These are phyloP conservation scores for Euclidium syriacum DNA, from an alignment of 345 rosid species.

Conservation along the genomic window DNA sequence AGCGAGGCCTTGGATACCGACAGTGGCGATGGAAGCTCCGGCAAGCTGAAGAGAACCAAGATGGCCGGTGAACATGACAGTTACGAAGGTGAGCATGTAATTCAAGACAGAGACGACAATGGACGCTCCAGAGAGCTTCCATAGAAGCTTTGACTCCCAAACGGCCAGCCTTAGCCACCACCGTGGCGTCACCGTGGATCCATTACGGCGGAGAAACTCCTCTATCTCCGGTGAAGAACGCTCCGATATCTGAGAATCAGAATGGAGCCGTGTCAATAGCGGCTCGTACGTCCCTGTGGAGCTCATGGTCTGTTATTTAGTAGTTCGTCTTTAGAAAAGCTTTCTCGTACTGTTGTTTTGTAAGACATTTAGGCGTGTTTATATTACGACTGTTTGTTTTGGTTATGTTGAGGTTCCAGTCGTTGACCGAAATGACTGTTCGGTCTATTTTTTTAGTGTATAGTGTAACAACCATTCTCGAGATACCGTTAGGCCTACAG, in stretches of 20 bases:
- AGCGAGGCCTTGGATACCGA: slow-evolving; percentile 92
- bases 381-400: slow-evolving; percentile 6
- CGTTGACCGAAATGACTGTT: slow-evolving; percentile 18
- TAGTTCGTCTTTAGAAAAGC: not conserved
- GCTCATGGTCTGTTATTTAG: slow-evolving; percentile 1
- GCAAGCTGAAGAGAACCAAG: slow-evolving; percentile 75
- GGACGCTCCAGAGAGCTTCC: slow-evolving; percentile 74
- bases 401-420: slow-evolving; percentile 10
- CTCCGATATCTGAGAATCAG: slow-evolving; percentile 46
- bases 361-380: not conserved
- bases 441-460: slow-evolving; percentile 9
- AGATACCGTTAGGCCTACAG: not conserved
- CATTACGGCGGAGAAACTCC: slow-evolving; percentile 46
- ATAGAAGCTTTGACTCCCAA: slow-evolving; percentile 82
- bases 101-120: slow-evolving; percentile 62
- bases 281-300: slow-evolving; percentile 38
- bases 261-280: slow-evolving; percentile 51
- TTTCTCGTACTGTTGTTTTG: not conserved
- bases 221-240: slow-evolving; percentile 56
- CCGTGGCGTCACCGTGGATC: slow-evolving; percentile 31
- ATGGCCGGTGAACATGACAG: slow-evolving; percentile 73
- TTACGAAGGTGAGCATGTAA: slow-evolving; percentile 82
- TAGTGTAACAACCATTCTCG: slow-evolving; percentile 26
- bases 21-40: slow-evolving; percentile 83
- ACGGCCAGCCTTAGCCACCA: slow-evolving; percentile 72